phyloP scores from a whole-genome alignment of 176 grass and related monocot species.

The Sorghum bicolor region Sorghum_bicolor_NCBIv3 NC_012875.2:32127501-32128000 shows the following conservation, averaged over 20 bases:
- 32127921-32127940: too few relatives aligned
- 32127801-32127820: slow-evolving; percentile 21
- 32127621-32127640: background rate
- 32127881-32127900: too few relatives aligned
- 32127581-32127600: too few relatives aligned
- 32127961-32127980: too few relatives aligned
- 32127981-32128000: too few relatives aligned
- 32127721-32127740: background rate
- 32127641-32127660: background rate
- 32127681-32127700: background rate
- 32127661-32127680: background rate
- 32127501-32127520: background rate
- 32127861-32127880: too few relatives aligned
- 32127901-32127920: too few relatives aligned
- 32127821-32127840: too few relatives aligned
- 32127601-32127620: too few relatives aligned
- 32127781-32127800: background rate
- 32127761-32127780: background rate
- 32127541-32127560: background rate
- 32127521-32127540: background rate
- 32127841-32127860: too few relatives aligned
- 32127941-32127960: background rate
- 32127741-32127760: background rate
- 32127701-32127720: background rate
- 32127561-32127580: background rate